A percentile compares a stretch with the other conserved stretches of the same genome.
Evolutionary conservation across 495 filamentous ascomycete species (phyloP).

Genomic region (Podospora tetraspora): DNA sequence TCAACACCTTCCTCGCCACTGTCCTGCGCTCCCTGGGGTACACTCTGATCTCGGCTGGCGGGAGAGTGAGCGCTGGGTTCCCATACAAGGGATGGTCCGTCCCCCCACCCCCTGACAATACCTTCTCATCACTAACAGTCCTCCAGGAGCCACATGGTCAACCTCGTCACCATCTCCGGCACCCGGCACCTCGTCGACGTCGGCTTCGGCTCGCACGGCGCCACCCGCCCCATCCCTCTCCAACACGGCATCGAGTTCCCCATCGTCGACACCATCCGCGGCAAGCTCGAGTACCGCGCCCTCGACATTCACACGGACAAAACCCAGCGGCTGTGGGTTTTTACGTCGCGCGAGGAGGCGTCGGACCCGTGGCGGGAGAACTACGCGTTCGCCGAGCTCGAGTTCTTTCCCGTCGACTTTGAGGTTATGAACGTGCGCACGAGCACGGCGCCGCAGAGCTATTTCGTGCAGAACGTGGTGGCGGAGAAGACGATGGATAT

Average conservation of each 20-base stretch:
- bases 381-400: conserved; percentile 40
- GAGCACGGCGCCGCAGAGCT: conserved; percentile 34
- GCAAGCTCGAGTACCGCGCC: conserved; percentile 24
- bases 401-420: conserved; percentile 43
- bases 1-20: conserved; percentile 60
- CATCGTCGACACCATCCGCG: conserved; percentile 6
- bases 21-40: conserved; percentile 61
- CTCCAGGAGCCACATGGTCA: conserved; percentile 63
- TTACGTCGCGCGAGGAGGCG: conserved; percentile 25
- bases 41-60: conserved; percentile 44
- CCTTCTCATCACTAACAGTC: background rate
- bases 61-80: conserved; percentile 27
- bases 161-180: conserved; percentile 54
- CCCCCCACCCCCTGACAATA: background rate
- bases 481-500: conserved; percentile 36
- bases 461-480: conserved; percentile 40
- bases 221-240: conserved; percentile 32
- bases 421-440: conserved; percentile 58
- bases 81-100: conserved; percentile 37
- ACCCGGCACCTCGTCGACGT: conserved; percentile 61
- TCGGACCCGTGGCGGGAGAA: conserved; percentile 31
- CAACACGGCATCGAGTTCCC: conserved; percentile 12
- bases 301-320: conserved; percentile 28
- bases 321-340: conserved; percentile 39
- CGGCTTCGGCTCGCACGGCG: conserved; percentile 54